These are phyloP conservation scores for Clavariopsis aquatica DNA, from an alignment of 495 filamentous ascomycete species.

Conservation along the genomic window DNA sequence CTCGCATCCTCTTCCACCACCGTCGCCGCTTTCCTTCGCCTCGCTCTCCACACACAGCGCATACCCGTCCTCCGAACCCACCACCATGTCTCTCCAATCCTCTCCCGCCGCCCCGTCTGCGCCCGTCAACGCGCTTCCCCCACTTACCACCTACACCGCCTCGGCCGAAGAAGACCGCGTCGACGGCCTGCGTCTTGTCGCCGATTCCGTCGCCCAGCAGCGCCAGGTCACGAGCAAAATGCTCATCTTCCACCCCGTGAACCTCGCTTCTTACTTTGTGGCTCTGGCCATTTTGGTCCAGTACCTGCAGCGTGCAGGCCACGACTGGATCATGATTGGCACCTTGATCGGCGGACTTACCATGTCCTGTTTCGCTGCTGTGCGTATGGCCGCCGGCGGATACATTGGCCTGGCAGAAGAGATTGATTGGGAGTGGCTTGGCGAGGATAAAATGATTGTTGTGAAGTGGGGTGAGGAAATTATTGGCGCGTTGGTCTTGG, in stretches of 20 bases:
- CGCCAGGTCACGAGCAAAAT: slow-evolving; percentile 55
- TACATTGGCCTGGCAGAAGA: slow-evolving; percentile 58
- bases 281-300: slow-evolving; percentile 46
- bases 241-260: slow-evolving; percentile 56
- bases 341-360: slow-evolving; percentile 51
- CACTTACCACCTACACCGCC: slow-evolving; percentile 39
- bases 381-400: slow-evolving; percentile 46
- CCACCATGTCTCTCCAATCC: slow-evolving; percentile 19
- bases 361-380: slow-evolving; percentile 49
- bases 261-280: slow-evolving; percentile 45
- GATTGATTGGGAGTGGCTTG: slow-evolving; percentile 54
- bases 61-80: slow-evolving; percentile 34
- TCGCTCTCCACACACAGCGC: slow-evolving; percentile 35
- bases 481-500: slow-evolving; percentile 58
- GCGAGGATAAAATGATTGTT: slow-evolving; percentile 53
- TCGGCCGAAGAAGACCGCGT: slow-evolving; percentile 57
- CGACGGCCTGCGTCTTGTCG: slow-evolving; percentile 70
- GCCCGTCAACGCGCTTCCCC: slow-evolving; percentile 31
- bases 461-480: slow-evolving; percentile 59
- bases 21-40: slow-evolving; percentile 41
- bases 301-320: slow-evolving; percentile 40
- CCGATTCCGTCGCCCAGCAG: slow-evolving; percentile 65
- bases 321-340: slow-evolving; percentile 44
- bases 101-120: slow-evolving; percentile 6
- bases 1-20: slow-evolving; percentile 31